Evolutionary conservation across 495 filamentous ascomycete species (phyloP), one percentile per base, ranked within the genome.

Genomic region (Hypoxylon rickii): DNA sequence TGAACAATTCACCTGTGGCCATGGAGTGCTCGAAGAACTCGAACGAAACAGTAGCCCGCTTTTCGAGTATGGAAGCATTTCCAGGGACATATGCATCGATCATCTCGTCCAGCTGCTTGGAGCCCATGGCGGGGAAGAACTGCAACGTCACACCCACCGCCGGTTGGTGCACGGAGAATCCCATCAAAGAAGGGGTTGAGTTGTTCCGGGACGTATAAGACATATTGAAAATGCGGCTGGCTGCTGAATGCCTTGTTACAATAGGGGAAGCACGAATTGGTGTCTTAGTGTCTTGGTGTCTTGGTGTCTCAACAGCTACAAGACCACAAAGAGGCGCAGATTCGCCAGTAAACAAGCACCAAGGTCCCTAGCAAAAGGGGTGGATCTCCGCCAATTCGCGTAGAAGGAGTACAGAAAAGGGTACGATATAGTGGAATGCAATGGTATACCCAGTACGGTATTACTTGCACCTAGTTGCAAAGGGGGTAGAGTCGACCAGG

Each of bases 81-180:
- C 80, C 80, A 15, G 74, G 66, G 36, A 83, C 64, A 47, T 80
- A 78, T 38, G 72, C 70, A 60, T 80, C 61, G 55, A 83, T 74
- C 72, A 82, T 67, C 29, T 75, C 70, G 46, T 83, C 79, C 34
- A 82, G 70, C 62, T 82, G 76, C 48, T 69, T 64, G 34, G 79
- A 77, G 42, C 79, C 79, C 47, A 83, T 67, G 21, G 75, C 73
- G 39, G 80, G 80, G 36, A 79, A 68, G 69, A 80, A 83, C 55
- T 80, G 75, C 50, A 83, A 65, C 41, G 76, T 49, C 22, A 72
- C 73, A 19, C 80, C 80, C 52, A 82, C 65, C 33, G 66, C 61
- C 16, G 76, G 70, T 66, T 82, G 77, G 65, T 70, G 73, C 53
- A 79, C 71, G 41, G 76, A 77, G 63, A 79, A 77, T 36, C 75